A percentile compares a stretch with the other conserved stretches of the same genome.
Conservation (phyloP, 345 rosid species). For the Hypericum perforatum region DNA sequence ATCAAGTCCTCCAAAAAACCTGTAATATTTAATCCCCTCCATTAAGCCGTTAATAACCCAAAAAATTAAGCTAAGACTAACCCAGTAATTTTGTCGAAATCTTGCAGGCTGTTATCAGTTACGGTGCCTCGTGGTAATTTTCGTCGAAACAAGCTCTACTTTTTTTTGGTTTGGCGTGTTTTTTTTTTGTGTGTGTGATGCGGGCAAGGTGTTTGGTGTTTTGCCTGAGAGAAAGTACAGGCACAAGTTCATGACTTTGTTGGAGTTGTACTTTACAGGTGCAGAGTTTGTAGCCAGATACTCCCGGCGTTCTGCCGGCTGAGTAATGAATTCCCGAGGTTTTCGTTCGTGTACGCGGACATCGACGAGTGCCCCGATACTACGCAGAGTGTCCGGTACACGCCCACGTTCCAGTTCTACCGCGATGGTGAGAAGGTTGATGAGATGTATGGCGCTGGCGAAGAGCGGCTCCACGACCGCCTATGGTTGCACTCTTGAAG, state of each 20-base stretch:
- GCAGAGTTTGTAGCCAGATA: constrained; percentile 73
- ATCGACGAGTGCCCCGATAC: constrained; percentile 92
- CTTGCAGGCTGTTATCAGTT: constrained; percentile 48
- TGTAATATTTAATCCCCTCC: constrained; percentile 14
- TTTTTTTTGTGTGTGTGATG: constrained; percentile 2
- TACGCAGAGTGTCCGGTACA: constrained; percentile 71
- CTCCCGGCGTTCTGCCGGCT: constrained; percentile 63
- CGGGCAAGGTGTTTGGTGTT: constrained; percentile 39
- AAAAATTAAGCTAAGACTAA: no score
- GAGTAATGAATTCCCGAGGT: constrained; percentile 53
- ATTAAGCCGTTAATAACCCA: background rate
- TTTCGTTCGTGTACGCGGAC: constrained; percentile 70
- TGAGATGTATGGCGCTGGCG: constrained; percentile 92
- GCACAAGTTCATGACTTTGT: no score
- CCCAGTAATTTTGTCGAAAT: no score
- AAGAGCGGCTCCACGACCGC: constrained; percentile 77
- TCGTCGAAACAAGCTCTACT: background rate
- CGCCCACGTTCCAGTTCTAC: constrained; percentile 86
- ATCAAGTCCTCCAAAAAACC: constrained; percentile 43
- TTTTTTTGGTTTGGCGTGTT: background rate
- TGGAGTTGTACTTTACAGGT: constrained; percentile 38
- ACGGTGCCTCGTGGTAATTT: constrained; percentile 56
- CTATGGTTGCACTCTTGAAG: constrained; percentile 84
- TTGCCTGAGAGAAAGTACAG: constrained; percentile 6
- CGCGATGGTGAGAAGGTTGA: constrained; percentile 80